Base-by-base conservation (phyloP, 495 filamentous ascomycete species). In the Penicillium chermesinum region DNA sequence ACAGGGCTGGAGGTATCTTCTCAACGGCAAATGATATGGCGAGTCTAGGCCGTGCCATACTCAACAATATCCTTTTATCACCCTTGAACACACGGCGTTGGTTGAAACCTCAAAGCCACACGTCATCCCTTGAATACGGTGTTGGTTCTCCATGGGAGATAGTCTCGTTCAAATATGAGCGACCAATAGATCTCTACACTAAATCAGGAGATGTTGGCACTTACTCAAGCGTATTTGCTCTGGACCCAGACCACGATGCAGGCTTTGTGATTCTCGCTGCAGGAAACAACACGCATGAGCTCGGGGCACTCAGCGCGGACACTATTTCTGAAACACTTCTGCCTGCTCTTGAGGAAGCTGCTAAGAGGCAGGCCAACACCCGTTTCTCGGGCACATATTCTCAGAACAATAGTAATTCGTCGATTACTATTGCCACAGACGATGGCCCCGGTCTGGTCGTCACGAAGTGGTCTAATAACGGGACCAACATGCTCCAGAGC, bases 91-190 rank as follows among this genome's bases (percentile, higher is more conserved):
- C 81, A 0, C 69, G 75, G 47, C 57, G 70, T 34, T 85, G 79
- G 82, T 63, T 86, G 38, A 81, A 82, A 49, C 82, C 81, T 0
- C 37, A 50, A 6, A 52, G 69, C 0, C 64, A 76, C 17, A 80
- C 78, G 2, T 66, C 79, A 2, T 69, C 71, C 27, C 55, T 75
- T 0, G 54, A 55, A 14, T 61, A 70, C 20, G 65, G 69, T 9
- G 61, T 83, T 4, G 73, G 79, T 15, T 71, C 74, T 1, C 81
- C 82, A 0, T 84, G 80, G 79, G 81, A 82, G 25, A 76, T 83
- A 22, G 55, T 48, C 7, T 48, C 52, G 2, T 47, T 59, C 7
- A 15, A 50, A 0, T 36, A 20, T 18, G 25, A 49, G 14, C 59
- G 64, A 5, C 46, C 69, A 0, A 58, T 76, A 21, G 75, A 81